phyloP scores from a whole-genome alignment of 1,284 basidiomycete species.

The Gymnopus androsaceus region DNA sequence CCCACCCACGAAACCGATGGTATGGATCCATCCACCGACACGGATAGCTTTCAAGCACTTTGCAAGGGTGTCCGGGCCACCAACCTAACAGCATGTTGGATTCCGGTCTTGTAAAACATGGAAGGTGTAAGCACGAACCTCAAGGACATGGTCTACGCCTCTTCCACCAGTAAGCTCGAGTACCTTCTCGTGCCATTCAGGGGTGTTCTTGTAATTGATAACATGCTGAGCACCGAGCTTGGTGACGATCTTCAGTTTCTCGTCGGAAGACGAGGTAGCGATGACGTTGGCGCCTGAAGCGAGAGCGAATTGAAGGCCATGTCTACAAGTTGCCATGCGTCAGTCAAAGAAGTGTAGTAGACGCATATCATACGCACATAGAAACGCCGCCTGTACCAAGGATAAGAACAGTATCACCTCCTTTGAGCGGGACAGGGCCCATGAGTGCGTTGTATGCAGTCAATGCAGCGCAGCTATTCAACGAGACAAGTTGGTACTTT shows the following conservation, averaged over 20 bases:
- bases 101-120: constrained; percentile 31
- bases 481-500: not conserved
- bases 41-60: constrained; percentile 36
- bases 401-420: constrained; percentile 43
- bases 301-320: constrained; percentile 34
- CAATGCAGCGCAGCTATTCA: constrained; percentile 40
- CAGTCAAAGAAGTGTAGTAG: not conserved
- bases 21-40: constrained; percentile 26
- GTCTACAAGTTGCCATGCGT: not conserved
- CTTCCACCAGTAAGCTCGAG: constrained; percentile 27
- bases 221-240: constrained; percentile 41
- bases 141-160: constrained; percentile 28
- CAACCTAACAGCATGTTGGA: constrained; percentile 39
- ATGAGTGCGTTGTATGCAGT: constrained; percentile 48
- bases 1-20: constrained; percentile 25
- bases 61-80: constrained; percentile 36
- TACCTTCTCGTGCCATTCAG: constrained; percentile 48
- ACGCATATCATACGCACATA: constrained; percentile 29
- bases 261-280: constrained; percentile 50
- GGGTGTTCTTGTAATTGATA: constrained; percentile 49
- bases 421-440: constrained; percentile 38
- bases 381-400: constrained; percentile 53
- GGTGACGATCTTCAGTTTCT: constrained; percentile 42
- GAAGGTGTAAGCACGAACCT: constrained; percentile 21
- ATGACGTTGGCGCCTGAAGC: constrained; percentile 51